phyloP scores from a whole-genome alignment of 2,329 filamentous ascomycete species.

The Rhytidhysteron rufulum region DNA sequence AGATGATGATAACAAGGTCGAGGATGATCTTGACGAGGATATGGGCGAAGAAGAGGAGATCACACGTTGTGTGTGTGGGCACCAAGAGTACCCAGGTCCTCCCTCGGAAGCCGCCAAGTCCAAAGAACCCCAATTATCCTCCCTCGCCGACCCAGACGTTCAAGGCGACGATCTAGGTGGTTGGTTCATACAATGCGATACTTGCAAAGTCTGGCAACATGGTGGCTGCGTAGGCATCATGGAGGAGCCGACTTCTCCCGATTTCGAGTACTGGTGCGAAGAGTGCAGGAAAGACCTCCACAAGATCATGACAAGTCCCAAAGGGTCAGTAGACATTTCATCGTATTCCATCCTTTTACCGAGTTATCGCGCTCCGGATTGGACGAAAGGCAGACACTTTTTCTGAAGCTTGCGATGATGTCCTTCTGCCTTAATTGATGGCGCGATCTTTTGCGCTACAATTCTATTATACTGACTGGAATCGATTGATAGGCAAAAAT shows the following conservation, averaged over 20 bases:
- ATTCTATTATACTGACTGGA: conserved; percentile 2
- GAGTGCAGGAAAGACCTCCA: conserved; percentile 89
- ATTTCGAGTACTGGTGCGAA: conserved; percentile 98
- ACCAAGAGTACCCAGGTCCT: conserved; percentile 88
- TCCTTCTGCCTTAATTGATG: no score
- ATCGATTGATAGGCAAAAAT: conserved; percentile 50
- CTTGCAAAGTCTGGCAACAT: conserved; percentile 98
- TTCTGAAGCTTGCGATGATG: no score
- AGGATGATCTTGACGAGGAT: conserved; percentile 61
- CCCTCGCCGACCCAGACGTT: conserved; percentile 51
- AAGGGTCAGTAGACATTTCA: conserved; percentile 64
- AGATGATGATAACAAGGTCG: conserved; percentile 39
- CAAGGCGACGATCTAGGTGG: conserved; percentile 75
- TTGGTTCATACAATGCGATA: conserved; percentile 96
- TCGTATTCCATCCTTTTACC: no score
- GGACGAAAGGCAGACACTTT: no score
- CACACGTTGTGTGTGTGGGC: conserved; percentile 91
- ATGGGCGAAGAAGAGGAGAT: conserved; percentile 72
- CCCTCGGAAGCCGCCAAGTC: conserved; percentile 56
- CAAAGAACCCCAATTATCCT: conserved; percentile 44
- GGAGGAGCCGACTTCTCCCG: conserved; percentile 86
- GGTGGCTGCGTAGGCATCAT: conserved; percentile 96
- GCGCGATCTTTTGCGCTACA: not conserved
- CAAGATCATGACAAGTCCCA: conserved; percentile 72
- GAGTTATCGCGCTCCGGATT: no score